Evolutionary conservation across 495 filamentous ascomycete genomes (phyloP).

Genomic region (Cairneyella variabilis): DNA sequence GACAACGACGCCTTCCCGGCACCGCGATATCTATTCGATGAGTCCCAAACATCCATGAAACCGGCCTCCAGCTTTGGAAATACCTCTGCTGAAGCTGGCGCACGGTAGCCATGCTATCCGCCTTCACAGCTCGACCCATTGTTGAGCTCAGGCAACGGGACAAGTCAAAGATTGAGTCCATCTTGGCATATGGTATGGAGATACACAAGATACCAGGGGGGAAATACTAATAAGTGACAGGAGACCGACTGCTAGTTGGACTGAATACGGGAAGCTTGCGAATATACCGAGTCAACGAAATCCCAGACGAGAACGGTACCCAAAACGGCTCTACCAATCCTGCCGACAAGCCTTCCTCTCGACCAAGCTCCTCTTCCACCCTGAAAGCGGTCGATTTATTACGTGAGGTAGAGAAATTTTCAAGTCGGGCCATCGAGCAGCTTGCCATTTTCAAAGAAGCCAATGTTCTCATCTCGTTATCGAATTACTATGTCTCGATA

Average conservation of each 20-base stretch:
- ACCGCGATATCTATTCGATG: neutral
- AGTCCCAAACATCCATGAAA: slow-evolving; percentile 17
- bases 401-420: slow-evolving; percentile 91
- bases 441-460: slow-evolving; percentile 94
- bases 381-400: slow-evolving; percentile 74
- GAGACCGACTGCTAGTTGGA: slow-evolving; percentile 86
- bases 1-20: neutral
- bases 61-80: neutral
- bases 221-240: slow-evolving; percentile 34
- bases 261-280: slow-evolving; percentile 85
- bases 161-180: slow-evolving; percentile 92
- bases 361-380: slow-evolving; percentile 26
- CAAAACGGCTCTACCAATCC: neutral
- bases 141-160: slow-evolving; percentile 94
- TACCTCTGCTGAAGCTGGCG: slow-evolving; percentile 14
- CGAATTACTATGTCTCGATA: slow-evolving; percentile 80
- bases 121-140: slow-evolving; percentile 92
- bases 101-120: slow-evolving; percentile 77
- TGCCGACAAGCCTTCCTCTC: slow-evolving; percentile 29
- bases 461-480: slow-evolving; percentile 82
- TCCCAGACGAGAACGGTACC: slow-evolving; percentile 19
- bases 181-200: slow-evolving; percentile 76
- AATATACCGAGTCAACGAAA: slow-evolving; percentile 85
- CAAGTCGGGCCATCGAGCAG: slow-evolving; percentile 81
- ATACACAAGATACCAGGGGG: neutral